These are phyloP conservation scores for Termitomyces sp. DNA, from an alignment of 768 basidiomycete species.

Conservation along the genomic window DNA sequence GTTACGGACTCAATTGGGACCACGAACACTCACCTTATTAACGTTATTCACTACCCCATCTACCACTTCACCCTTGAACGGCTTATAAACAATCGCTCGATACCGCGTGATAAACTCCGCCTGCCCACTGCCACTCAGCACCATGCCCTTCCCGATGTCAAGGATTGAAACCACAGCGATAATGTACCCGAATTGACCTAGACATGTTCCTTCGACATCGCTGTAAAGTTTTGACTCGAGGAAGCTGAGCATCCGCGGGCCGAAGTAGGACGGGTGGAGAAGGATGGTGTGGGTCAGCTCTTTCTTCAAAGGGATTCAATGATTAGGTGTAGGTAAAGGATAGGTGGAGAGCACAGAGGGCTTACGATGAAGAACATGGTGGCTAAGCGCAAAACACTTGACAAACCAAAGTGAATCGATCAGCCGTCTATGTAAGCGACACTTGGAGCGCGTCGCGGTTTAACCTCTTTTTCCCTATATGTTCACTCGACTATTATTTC, in stretches of 20 bases:
- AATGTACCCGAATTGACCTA: slow-evolving; percentile 92
- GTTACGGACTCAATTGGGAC: not conserved
- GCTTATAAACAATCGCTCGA: slow-evolving; percentile 97
- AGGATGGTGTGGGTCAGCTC: slow-evolving; percentile 96
- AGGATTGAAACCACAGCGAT: slow-evolving; percentile 88
- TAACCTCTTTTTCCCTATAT: no score
- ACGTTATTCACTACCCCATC: slow-evolving; percentile 96
- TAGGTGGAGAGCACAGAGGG: slow-evolving; percentile 11
- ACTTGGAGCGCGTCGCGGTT: no score
- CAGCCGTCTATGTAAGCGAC: no score
- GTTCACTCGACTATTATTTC: no score
- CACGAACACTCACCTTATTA: slow-evolving; percentile 64
- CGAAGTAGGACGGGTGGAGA: slow-evolving; percentile 97
- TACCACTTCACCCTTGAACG: slow-evolving; percentile 99
- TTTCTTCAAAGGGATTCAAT: slow-evolving; percentile 50
- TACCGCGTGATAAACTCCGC: slow-evolving; percentile 95
- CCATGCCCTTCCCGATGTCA: slow-evolving; percentile 90
- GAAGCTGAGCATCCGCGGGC: slow-evolving; percentile 90
- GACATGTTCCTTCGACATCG: slow-evolving; percentile 96
- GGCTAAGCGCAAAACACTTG: not conserved
- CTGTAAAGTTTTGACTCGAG: slow-evolving; percentile 90
- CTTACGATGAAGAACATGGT: slow-evolving; percentile 51
- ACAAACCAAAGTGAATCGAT: no score
- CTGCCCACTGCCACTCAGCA: slow-evolving; percentile 86
- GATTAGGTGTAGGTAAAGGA: not conserved